Evolutionary conservation across 208 protist species (phyloP).

Genomic region (Acanthamoeba healyi): DNA sequence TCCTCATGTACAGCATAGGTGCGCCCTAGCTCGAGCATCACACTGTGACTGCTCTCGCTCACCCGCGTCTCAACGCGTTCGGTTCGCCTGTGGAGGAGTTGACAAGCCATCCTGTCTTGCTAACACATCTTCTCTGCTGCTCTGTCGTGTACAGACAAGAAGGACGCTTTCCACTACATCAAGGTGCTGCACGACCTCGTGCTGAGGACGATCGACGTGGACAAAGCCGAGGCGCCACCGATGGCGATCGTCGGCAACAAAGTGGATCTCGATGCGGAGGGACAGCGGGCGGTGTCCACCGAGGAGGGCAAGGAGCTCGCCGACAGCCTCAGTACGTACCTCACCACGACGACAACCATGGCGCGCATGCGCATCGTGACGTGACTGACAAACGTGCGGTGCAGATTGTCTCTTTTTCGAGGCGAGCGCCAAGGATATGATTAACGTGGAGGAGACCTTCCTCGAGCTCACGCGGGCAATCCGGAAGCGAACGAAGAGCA

Average conservation of each 20-base stretch:
- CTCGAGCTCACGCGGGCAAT: slow-evolving; percentile 27
- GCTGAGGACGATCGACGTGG: background rate
- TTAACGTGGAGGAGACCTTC: slow-evolving; percentile 28
- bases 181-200: slow-evolving; percentile 6
- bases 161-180: background rate
- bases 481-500: background rate
- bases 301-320: background rate
- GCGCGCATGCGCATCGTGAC: no score
- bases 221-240: background rate
- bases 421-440: slow-evolving; percentile 10
- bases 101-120: no score
- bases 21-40: background rate
- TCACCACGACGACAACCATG: no score
- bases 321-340: background rate
- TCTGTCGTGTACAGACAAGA: background rate
- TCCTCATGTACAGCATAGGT: slow-evolving; percentile 31
- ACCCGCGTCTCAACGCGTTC: no score
- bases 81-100: no score
- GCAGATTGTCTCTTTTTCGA: slow-evolving; percentile 31
- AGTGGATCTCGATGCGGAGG: background rate
- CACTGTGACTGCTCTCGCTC: no score
- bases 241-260: slow-evolving; percentile 23
- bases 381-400: no score
- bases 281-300: background rate
- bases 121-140: no score